phyloP scores from a whole-genome alignment of 257 asterid species.

The Solanum habrochaites region DNA sequence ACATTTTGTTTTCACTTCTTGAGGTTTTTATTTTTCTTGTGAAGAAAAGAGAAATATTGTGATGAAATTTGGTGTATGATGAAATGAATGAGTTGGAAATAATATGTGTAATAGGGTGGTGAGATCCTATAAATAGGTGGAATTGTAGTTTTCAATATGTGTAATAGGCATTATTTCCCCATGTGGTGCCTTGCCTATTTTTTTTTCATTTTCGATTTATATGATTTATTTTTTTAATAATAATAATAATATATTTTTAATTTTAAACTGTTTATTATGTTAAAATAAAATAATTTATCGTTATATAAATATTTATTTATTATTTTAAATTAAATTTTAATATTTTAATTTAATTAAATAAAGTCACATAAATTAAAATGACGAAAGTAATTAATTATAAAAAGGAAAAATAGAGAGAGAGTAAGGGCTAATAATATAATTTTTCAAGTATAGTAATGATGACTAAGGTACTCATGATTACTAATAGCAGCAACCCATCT shows the following conservation, averaged over 20 bases:
- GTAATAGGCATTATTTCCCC: constrained; percentile 6
- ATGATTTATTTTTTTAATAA: no score
- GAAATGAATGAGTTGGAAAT: not conserved
- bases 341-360: no score
- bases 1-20: constrained; percentile 1
- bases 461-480: constrained; percentile 31
- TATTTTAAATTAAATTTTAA: no score
- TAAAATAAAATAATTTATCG: no score
- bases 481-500: constrained; percentile 36
- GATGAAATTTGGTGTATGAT: not conserved
- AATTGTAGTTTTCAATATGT: constrained; percentile 16
- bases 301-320: no score
- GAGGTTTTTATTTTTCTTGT: not conserved
- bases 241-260: no score
- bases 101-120: not conserved
- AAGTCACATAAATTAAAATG: not conserved
- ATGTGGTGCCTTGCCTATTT: constrained; percentile 10
- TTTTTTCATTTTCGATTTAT: no score
- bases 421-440: not conserved
- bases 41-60: not conserved
- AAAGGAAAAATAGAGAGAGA: not conserved
- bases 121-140: constrained; percentile 17
- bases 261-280: no score
- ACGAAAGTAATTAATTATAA: not conserved
- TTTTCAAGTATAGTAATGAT: constrained; percentile 51